Conservation (phyloP, 176 grass and related monocot genomes). For the Juncus inflexus region DNA sequence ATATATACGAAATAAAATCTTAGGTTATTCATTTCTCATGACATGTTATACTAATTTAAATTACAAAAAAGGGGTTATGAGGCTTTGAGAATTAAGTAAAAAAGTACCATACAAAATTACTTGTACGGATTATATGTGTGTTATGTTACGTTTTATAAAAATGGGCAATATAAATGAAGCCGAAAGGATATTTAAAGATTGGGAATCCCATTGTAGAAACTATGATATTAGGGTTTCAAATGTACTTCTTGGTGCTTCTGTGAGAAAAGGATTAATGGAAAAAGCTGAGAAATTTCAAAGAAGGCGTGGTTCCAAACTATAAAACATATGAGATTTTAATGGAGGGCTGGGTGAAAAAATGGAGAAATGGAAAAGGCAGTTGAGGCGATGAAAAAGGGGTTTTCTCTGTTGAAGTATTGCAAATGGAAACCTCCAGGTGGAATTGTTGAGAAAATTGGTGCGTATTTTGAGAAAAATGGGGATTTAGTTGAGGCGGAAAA, state of each 20-base stretch:
- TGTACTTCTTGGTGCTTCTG: conserved; percentile 74
- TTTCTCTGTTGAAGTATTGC: conserved; percentile 51
- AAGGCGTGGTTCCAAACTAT: conserved; percentile 65
- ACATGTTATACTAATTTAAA: conserved; percentile 65
- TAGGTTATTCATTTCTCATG: conserved; percentile 77
- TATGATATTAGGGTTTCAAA: conserved; percentile 65
- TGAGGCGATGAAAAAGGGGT: conserved; percentile 60
- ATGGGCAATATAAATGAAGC: conserved; percentile 48
- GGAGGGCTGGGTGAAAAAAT: conserved; percentile 59
- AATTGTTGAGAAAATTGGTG: conserved; percentile 47
- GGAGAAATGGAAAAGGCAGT: conserved; percentile 73
- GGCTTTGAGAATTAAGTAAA: conserved; percentile 70
- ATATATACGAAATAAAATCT: not conserved
- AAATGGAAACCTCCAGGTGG: conserved; percentile 49
- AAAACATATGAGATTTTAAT: conserved; percentile 88
- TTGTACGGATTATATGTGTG: conserved; percentile 56
- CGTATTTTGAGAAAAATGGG: conserved; percentile 60
- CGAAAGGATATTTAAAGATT: conserved; percentile 65
- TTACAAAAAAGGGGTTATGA: conserved; percentile 48
- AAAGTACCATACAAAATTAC: conserved; percentile 59
- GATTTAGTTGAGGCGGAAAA: conserved; percentile 24
- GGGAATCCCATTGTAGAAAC: conserved; percentile 54
- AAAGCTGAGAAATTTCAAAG: conserved; percentile 68
- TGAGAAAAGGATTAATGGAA: conserved; percentile 79
- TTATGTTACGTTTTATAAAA: conserved; percentile 57